phyloP scores from a whole-genome alignment of 2,329 filamentous ascomycete genomes.

The Cercospora beticola region DNA sequence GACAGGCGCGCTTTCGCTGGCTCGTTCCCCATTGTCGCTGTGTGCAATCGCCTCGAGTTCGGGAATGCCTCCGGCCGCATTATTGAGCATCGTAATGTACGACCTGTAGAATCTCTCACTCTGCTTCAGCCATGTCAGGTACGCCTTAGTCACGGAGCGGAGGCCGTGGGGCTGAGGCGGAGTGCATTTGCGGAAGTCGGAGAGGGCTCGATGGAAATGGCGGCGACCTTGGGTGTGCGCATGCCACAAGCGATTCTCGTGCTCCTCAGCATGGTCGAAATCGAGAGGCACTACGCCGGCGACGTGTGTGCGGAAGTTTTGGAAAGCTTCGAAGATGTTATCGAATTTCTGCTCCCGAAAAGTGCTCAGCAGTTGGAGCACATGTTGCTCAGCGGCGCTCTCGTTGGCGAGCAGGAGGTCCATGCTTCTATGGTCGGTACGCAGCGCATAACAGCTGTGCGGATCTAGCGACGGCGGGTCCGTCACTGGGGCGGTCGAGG shows the following conservation, averaged over 20 bases:
- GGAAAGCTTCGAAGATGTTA: constrained; percentile 30
- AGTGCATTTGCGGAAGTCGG: constrained; percentile 49
- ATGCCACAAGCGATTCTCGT: constrained; percentile 75
- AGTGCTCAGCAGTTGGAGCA: constrained; percentile 29
- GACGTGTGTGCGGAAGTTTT: constrained; percentile 64
- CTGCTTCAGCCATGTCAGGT: constrained; percentile 80
- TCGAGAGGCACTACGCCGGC: constrained; percentile 72
- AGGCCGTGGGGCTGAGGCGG: constrained; percentile 61
- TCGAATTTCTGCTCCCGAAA: constrained; percentile 27
- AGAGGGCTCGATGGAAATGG: constrained; percentile 70
- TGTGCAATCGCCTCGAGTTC: constrained; percentile 59
- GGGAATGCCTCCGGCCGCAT: constrained; percentile 56
- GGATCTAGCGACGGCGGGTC: constrained; percentile 19
- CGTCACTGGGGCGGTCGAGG: constrained; percentile 38
- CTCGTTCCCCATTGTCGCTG: constrained; percentile 28
- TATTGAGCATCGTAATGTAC: constrained; percentile 75
- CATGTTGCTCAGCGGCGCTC: constrained; percentile 33
- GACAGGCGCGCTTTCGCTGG: constrained; percentile 29
- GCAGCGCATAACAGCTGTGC: constrained; percentile 32
- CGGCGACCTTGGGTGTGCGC: constrained; percentile 75
- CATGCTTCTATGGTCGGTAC: constrained; percentile 32
- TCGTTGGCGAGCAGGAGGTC: constrained; percentile 36
- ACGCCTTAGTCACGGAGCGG: constrained; percentile 78
- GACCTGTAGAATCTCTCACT: constrained; percentile 86
- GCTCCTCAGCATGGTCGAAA: constrained; percentile 62